Conservation (phyloP, 139 green algal species). For the Gonium pectorale region DNA sequence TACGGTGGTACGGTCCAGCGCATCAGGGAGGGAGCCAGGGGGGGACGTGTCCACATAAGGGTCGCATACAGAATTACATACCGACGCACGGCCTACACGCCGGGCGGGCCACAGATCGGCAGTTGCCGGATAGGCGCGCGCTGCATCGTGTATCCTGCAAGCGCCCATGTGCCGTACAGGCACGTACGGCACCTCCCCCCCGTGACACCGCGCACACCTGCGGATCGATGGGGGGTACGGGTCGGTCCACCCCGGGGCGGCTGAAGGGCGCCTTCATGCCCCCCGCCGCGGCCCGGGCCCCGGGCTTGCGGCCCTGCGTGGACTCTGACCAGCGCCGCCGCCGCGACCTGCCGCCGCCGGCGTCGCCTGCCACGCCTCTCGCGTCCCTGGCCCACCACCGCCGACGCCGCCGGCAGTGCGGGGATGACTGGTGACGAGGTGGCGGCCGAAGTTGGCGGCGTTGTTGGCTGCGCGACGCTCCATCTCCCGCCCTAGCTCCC, state of each 20-base stretch:
- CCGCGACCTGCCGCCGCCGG: not conserved
- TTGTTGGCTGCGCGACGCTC: not conserved
- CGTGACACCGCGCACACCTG: not conserved
- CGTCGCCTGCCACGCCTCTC: not conserved
- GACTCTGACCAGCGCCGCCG: not conserved
- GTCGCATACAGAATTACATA: too few species aligned
- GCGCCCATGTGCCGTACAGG: too few species aligned
- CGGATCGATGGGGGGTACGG: not conserved
- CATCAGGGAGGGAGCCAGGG: too few species aligned
- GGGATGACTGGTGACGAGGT: not conserved
- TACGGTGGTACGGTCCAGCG: too few species aligned
- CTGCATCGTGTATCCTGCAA: too few species aligned
- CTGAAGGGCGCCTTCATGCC: not conserved
- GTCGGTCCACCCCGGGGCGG: not conserved
- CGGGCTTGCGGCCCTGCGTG: not conserved
- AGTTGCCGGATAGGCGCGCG: too few species aligned
- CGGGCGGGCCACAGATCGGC: too few species aligned
- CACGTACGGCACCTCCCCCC: too few species aligned
- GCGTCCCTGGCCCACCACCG: not conserved
- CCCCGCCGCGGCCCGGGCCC: not conserved
- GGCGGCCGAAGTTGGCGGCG: not conserved
- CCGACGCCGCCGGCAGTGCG: not conserved
- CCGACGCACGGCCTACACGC: too few species aligned
- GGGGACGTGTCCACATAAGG: too few species aligned
- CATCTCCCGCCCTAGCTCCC: too few species aligned